These are phyloP conservation scores for Paracorniculantispora psalliotae DNA, from an alignment of 2,329 filamentous ascomycete species.

Conservation along the genomic window DNA sequence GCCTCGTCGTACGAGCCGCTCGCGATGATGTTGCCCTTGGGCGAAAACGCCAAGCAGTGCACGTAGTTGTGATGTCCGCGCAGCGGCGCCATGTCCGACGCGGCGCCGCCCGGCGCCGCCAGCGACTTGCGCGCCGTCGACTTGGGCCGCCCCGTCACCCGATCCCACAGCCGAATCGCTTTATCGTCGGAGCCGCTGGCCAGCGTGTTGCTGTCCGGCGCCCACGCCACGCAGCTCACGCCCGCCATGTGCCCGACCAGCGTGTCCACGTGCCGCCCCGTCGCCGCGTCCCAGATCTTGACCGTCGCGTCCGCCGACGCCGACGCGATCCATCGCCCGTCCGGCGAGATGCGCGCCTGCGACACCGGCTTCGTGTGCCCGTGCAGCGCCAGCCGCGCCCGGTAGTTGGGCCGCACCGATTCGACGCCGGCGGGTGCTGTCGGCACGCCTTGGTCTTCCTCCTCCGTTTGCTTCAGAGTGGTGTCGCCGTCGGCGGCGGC, in stretches of 20 bases:
- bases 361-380: conserved; percentile 78
- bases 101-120: conserved; percentile 42
- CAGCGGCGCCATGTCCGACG: conserved; percentile 51
- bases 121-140: conserved; percentile 38
- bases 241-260: conserved; percentile 91
- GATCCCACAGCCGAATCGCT: conserved; percentile 87
- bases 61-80: conserved; percentile 95
- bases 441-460: too few relatives aligned
- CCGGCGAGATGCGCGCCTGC: conserved; percentile 84
- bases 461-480: too few relatives aligned
- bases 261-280: conserved; percentile 77
- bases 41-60: conserved; percentile 90
- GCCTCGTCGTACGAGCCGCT: conserved; percentile 96
- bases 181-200: conserved; percentile 96
- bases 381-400: conserved; percentile 62
- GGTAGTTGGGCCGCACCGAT: conserved; percentile 61
- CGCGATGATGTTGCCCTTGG: conserved; percentile 94
- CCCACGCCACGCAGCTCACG: conserved; percentile 90
- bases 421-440: too few relatives aligned
- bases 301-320: conserved; percentile 85
- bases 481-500: conserved; percentile 30
- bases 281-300: conserved; percentile 81
- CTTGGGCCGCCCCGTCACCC: conserved; percentile 54
- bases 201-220: conserved; percentile 78
- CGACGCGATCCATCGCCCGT: conserved; percentile 84